These are phyloP conservation scores for Mercurialis annua DNA, from an alignment of 345 rosid species.

Conservation along the genomic window DNA sequence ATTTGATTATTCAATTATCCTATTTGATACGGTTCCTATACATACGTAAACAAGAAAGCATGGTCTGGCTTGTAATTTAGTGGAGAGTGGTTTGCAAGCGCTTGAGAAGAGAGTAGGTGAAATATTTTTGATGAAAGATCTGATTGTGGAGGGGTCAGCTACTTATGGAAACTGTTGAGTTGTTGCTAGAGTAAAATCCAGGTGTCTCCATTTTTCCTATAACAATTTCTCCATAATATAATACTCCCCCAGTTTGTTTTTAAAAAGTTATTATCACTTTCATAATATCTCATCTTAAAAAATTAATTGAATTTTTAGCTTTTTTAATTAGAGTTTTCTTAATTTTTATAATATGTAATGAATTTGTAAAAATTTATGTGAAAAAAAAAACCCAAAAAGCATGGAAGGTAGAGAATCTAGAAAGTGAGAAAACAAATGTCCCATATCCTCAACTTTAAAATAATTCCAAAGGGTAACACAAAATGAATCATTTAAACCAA, in stretches of 20 bases:
- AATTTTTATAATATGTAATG: no score
- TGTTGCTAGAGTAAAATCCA: slow-evolving; percentile 28
- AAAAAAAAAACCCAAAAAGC: slow-evolving; percentile 41
- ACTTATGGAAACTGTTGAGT: slow-evolving; percentile 37
- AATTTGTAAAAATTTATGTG: no score
- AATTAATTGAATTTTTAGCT: no score
- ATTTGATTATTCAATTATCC: no score
- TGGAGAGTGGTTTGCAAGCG: neutral
- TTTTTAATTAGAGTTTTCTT: no score
- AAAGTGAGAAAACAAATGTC: slow-evolving; percentile 18
- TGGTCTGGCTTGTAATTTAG: neutral
- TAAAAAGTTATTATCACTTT: no score
- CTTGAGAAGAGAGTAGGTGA: slow-evolving; percentile 18
- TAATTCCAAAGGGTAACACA: slow-evolving; percentile 8
- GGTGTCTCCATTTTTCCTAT: slow-evolving; percentile 22
- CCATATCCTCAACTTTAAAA: slow-evolving; percentile 23
- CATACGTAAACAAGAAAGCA: no score
- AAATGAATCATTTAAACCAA: slow-evolving; percentile 9
- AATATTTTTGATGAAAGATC: slow-evolving; percentile 11
- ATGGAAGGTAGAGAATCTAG: slow-evolving; percentile 46
- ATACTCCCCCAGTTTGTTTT: no score
- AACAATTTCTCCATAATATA: slow-evolving; percentile 5
- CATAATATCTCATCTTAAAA: no score
- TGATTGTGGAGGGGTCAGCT: slow-evolving; percentile 16
- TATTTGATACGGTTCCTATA: no score